Evolutionary conservation across 768 basidiomycete genomes (phyloP).

Genomic region (Aureoboletus auriporus): DNA sequence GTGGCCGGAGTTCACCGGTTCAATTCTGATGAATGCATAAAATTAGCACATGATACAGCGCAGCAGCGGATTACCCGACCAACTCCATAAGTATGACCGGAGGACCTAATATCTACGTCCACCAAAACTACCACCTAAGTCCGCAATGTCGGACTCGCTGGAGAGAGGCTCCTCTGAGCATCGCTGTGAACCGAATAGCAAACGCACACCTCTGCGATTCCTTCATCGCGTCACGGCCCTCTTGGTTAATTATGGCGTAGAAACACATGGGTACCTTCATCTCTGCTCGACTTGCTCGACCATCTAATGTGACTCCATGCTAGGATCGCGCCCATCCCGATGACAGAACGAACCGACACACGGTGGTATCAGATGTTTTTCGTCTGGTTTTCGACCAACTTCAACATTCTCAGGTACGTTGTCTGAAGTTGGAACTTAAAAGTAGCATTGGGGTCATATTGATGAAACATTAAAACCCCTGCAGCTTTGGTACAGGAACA

Average conservation of each 20-base stretch:
- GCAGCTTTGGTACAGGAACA: constrained; percentile 47
- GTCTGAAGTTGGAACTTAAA: too few species aligned
- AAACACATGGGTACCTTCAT: constrained; percentile 37
- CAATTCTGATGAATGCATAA: too few species aligned
- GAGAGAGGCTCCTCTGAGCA: not conserved
- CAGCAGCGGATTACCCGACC: too few species aligned
- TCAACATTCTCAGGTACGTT: constrained; percentile 43
- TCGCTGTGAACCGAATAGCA: not conserved
- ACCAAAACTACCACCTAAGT: too few species aligned
- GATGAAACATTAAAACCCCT: too few species aligned
- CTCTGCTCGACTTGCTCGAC: not conserved
- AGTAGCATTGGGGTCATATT: too few species aligned
- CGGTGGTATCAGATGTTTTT: constrained; percentile 47
- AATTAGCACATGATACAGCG: too few species aligned
- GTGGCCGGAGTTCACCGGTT: too few species aligned
- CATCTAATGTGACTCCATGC: not conserved
- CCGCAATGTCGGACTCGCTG: too few species aligned
- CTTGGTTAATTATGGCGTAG: constrained; percentile 34
- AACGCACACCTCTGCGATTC: constrained; percentile 7
- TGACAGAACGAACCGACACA: constrained; percentile 34
- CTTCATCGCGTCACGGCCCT: constrained; percentile 23
- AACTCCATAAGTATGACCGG: too few species aligned
- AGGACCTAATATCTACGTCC: too few species aligned
- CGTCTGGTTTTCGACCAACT: constrained; percentile 45
- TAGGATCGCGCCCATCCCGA: constrained; percentile 39